phyloP scores from a whole-genome alignment of 805 yeast genomes.

The Zygotorulaspora florentina region DNA sequence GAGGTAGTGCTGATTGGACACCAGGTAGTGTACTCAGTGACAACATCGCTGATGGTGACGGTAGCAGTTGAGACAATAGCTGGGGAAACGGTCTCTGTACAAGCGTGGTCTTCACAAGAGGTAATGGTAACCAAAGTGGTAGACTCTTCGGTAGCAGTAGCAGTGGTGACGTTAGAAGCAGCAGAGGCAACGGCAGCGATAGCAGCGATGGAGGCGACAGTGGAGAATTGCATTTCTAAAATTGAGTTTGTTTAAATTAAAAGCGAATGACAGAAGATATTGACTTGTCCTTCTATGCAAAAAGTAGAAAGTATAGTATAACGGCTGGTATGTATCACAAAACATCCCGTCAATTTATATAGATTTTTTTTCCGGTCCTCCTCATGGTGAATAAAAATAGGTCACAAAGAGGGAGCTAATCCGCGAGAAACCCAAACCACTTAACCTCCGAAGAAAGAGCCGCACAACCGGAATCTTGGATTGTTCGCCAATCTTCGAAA shows the following conservation, averaged over 20 bases:
- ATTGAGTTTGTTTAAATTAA: constrained; percentile 19
- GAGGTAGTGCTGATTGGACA: constrained; percentile 30
- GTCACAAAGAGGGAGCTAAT: not conserved
- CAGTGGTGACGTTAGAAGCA: constrained; percentile 22
- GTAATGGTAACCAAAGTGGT: constrained; percentile 38
- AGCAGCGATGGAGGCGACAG: constrained; percentile 38
- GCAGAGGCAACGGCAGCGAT: constrained; percentile 32
- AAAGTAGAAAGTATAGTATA: not conserved
- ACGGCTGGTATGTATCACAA: not conserved
- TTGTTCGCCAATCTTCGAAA: not conserved
- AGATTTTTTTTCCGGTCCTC: not conserved
- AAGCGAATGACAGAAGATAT: constrained; percentile 32
- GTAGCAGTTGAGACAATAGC: constrained; percentile 37
- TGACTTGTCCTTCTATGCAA: constrained; percentile 13
- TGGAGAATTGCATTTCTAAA: constrained; percentile 40
- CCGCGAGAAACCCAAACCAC: not conserved
- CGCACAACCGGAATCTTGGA: too few relatives aligned
- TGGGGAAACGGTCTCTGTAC: constrained; percentile 34
- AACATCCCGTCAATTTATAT: constrained; percentile 4
- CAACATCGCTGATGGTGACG: constrained; percentile 33
- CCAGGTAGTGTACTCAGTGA: constrained; percentile 38
- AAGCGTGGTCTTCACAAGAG: constrained; percentile 33
- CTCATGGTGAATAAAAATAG: not conserved
- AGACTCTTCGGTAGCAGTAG: constrained; percentile 26
- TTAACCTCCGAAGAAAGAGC: too few relatives aligned